Base-by-base conservation (phyloP, 352 stramenopile species). In the Salisapilia sapeloensis region DNA sequence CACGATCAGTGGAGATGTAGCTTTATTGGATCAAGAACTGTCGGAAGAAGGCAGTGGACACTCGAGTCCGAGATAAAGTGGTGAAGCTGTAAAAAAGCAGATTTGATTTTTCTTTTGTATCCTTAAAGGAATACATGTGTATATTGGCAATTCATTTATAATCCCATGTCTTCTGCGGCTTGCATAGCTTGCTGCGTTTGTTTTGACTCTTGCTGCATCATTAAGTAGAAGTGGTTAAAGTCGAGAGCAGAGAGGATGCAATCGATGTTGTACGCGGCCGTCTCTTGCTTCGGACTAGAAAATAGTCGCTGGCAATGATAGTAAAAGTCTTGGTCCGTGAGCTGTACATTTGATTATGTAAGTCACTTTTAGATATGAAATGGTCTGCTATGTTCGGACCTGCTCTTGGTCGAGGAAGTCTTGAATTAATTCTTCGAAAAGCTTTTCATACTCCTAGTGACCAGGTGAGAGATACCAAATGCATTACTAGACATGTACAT, bases 21-120 rank as follows among this genome's bases (percentile, higher is more conserved):
- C 69, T 22, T 43, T 77, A 39, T 52, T 84, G 12, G 67, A 79
- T 14, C 61, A 55, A 3, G 67, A 84, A 33, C 60, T 84, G 4
- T 51, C 59, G 12, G n/a, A n/a, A n/a, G n/a, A n/a, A n/a, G n/a
- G n/a, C n/a, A n/a, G n/a, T n/a, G n/a, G n/a, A n/a, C n/a, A n/a
- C n/a, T n/a, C n/a, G n/a, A n/a, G n/a, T n/a, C n/a, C n/a, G n/a
- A n/a, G n/a, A n/a, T n/a, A n/a, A n/a, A n/a, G n/a, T n/a, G n/a
- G n/a, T n/a, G n/a, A n/a, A n/a, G n/a, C n/a, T n/a, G n/a, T n/a
- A n/a, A n/a, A n/a, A n/a, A n/a, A n/a, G n/a, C n/a, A n/a, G n/a
- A n/a, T n/a, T n/a, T n/a, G n/a, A n/a, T n/a, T n/a, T n/a, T n/a
- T n/a, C n/a, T n/a, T n/a, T n/a, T n/a, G n/a, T n/a, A n/a, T n/a